phyloP scores from a whole-genome alignment of 495 filamentous ascomycete species.

The Evernia prunastri region DNA sequence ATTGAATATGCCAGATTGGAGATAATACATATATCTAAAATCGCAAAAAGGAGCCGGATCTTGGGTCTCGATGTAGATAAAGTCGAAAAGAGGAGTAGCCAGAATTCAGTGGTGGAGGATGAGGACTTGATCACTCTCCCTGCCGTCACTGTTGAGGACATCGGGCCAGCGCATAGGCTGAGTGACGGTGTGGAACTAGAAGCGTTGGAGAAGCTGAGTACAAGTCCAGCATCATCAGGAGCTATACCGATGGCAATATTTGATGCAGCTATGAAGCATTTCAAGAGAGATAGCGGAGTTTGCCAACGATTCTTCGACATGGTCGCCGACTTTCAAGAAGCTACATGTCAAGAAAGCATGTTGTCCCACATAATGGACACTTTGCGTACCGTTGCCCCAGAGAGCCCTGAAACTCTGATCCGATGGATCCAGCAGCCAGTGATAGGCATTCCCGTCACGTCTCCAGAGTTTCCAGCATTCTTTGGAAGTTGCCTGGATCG shows the following conservation, averaged over 20 bases:
- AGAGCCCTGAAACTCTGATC: conserved; percentile 52
- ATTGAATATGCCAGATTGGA: conserved; percentile 86
- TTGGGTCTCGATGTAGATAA: conserved; percentile 57
- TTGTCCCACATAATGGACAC: conserved; percentile 65
- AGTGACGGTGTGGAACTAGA: conserved; percentile 41
- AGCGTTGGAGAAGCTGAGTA: conserved; percentile 56
- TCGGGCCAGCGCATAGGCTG: conserved; percentile 48
- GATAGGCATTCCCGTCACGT: conserved; percentile 54
- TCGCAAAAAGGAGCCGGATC: conserved; percentile 62
- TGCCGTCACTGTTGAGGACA: conserved; percentile 54
- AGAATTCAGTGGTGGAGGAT: conserved; percentile 39
- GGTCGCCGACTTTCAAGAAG: conserved; percentile 57
- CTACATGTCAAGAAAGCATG: conserved; percentile 61
- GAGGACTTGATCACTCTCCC: conserved; percentile 58
- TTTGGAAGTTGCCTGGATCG: conserved; percentile 57
- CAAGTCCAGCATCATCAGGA: conserved; percentile 77
- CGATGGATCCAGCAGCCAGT: conserved; percentile 67
- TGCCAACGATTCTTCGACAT: conserved; percentile 75
- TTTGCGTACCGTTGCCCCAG: conserved; percentile 53
- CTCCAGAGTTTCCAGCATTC: conserved; percentile 65
- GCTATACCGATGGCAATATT: conserved; percentile 92
- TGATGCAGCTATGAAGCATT: conserved; percentile 75
- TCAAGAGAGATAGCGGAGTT: conserved; percentile 54
- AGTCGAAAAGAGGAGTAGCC: conserved; percentile 39
- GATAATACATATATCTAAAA: conserved; percentile 80